Evolutionary conservation across 2,329 filamentous ascomycete species (phyloP).

Genomic region (Alternaria triticina): DNA sequence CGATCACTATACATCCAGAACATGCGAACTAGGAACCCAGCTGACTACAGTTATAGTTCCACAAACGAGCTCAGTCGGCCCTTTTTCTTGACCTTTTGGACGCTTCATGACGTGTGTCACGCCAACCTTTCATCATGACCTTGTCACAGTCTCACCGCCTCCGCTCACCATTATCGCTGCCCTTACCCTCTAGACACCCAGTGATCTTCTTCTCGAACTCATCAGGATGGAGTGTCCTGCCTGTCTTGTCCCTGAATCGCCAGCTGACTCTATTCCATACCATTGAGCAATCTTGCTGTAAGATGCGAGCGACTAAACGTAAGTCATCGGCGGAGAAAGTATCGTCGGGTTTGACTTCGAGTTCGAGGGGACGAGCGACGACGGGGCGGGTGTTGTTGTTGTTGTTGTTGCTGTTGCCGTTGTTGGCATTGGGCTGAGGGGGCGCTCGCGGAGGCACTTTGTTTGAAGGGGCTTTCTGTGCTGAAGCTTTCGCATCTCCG

Average conservation of each 20-base stretch:
- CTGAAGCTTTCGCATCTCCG: not conserved
- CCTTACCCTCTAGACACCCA: slow-evolving; percentile 19
- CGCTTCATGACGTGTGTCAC: not conserved
- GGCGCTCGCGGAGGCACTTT: slow-evolving; percentile 1
- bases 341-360: slow-evolving; percentile 36
- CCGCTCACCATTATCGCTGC: not conserved
- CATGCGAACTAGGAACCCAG: not conserved
- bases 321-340: slow-evolving; percentile 44
- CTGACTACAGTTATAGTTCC: not conserved
- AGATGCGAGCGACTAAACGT: slow-evolving; percentile 52
- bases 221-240: slow-evolving; percentile 52
- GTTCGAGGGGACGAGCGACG: slow-evolving; percentile 3
- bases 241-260: slow-evolving; percentile 58
- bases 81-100: not conserved
- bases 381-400: not conserved
- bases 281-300: slow-evolving; percentile 51
- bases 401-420: not conserved
- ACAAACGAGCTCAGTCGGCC: not conserved
- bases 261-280: slow-evolving; percentile 57
- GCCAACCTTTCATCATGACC: not conserved
- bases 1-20: not conserved
- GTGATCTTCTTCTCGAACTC: slow-evolving; percentile 53
- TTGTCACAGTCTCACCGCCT: not conserved
- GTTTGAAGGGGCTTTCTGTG: slow-evolving; percentile 1
- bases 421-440: not conserved